Percentiles rank a stretch among this genome's conserved stretches.
phyloP scores from a whole-genome alignment of 2,329 filamentous ascomycete genomes.

The Fonsecaea monophora region DNA sequence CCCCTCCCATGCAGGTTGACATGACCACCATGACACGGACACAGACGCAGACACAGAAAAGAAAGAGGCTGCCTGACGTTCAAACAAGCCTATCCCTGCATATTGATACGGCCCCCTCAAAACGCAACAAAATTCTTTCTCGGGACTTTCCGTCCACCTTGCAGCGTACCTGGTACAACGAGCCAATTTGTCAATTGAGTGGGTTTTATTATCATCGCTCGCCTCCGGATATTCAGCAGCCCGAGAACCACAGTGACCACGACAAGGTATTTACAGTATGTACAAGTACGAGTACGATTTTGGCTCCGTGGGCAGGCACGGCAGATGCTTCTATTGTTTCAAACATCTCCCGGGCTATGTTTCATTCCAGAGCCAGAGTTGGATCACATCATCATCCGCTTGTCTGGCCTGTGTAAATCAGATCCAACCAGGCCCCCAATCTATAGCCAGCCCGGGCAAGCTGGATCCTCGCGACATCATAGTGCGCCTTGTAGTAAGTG shows the following conservation, averaged over 20 bases:
- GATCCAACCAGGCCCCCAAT: constrained; percentile 71
- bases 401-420: constrained; percentile 54
- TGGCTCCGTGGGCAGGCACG: neutral
- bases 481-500: constrained; percentile 34
- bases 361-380: too few relatives aligned
- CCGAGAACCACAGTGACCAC: too few relatives aligned
- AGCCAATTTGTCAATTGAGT: neutral
- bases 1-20: constrained; percentile 2
- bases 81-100: neutral
- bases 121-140: neutral
- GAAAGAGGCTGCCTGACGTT: neutral
- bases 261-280: too few relatives aligned
- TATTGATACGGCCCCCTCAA: neutral
- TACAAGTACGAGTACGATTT: too few relatives aligned
- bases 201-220: too few relatives aligned
- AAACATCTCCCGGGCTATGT: neutral
- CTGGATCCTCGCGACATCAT: constrained; percentile 42
- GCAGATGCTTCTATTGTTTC: neutral
- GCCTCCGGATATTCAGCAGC: too few relatives aligned
- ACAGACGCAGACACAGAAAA: neutral
- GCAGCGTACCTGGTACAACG: neutral
- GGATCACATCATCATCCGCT: constrained; percentile 22
- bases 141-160: too few relatives aligned
- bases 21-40: neutral
- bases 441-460: constrained; percentile 73